Conservation (phyloP, 345 rosid species). For the Acer campestre region DNA sequence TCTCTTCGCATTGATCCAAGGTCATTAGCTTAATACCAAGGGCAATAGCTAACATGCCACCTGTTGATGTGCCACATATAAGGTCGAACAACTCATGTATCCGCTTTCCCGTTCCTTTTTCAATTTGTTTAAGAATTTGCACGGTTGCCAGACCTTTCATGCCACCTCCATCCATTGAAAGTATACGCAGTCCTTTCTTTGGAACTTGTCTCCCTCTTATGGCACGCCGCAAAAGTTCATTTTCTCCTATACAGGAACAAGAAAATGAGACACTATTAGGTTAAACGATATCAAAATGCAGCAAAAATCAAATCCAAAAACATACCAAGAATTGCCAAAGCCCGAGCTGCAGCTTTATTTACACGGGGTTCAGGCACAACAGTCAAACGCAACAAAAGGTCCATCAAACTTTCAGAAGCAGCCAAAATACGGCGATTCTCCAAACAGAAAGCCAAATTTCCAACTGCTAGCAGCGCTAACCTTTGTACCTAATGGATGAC, state of each 20-base stretch:
- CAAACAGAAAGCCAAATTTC: constrained; percentile 91
- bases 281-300: constrained; percentile 5
- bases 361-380: constrained; percentile 78
- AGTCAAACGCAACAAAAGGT: constrained; percentile 84
- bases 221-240: constrained; percentile 88
- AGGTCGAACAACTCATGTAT: constrained; percentile 98
- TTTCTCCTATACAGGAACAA: constrained; percentile 72
- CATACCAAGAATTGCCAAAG: constrained; percentile 96
- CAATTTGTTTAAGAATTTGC: constrained; percentile 95
- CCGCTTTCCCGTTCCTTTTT: constrained; percentile 91
- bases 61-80: constrained; percentile 97
- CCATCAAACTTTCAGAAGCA: constrained; percentile 94
- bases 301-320: constrained; percentile 17
- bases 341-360: constrained; percentile 96
- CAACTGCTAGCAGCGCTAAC: constrained; percentile 83
- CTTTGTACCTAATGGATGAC: constrained; percentile 76
- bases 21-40: constrained; percentile 94
- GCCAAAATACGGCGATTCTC: constrained; percentile 91
- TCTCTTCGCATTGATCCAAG: constrained; percentile 88
- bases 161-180: constrained; percentile 99
- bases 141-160: constrained; percentile 99
- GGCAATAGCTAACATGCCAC: constrained; percentile 99
- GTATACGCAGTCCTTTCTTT: constrained; percentile 93
- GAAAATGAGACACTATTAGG: constrained; percentile 4
- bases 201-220: constrained; percentile 87